Evolutionary conservation across 345 rosid genomes (phyloP), one percentile per base, ranked within the genome.

Genomic region (Cochlearia excelsa): DNA sequence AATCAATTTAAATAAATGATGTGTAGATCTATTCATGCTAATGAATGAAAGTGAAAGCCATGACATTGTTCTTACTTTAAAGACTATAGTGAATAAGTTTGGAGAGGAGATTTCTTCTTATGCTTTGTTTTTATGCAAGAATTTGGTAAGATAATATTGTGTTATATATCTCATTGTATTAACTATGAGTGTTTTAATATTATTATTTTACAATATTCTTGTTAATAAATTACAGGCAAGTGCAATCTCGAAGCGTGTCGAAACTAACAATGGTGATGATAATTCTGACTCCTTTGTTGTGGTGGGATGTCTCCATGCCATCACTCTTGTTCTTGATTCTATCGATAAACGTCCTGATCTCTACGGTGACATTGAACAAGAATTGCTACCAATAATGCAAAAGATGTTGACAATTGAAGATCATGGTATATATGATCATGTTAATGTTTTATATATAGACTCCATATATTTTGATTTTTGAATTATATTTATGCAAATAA

Each of bases 31-130:
- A 75, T 93, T 93, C 67, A 93, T 85, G 74, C 87, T 93, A 45
- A 93, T 93, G 97, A 85, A 88, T 75, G 97, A 93, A 81, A 95
- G 88, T 30, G 99, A 89, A 75, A 93, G 90, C 75, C 97, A 93
- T 83, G 97, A 90, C 69, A 82, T 90, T 67, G 97, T 87, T 37
- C 87, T 87, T 70, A 90, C 97, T 42, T 60, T 90, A 76, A 95
- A 90, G 73, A 85, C 93, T 61, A 81, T 90, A 31, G 97, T 90
- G 40, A 88, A 87, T 79, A 90, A 83, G 76, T 90, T 90, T 78
- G 97, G 97, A 5, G 97, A 90, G 69, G 97, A 90, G 78, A 90
- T 90, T 84, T 86, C 93, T 50, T 95, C 97, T 23, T 90, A 82
- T 78, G 95, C 97, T 54, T 73, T 90, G 66, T 93, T 95, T 26